Conservation (phyloP, 2,329 filamentous ascomycete genomes). For the Fusarium nodosum region DNA sequence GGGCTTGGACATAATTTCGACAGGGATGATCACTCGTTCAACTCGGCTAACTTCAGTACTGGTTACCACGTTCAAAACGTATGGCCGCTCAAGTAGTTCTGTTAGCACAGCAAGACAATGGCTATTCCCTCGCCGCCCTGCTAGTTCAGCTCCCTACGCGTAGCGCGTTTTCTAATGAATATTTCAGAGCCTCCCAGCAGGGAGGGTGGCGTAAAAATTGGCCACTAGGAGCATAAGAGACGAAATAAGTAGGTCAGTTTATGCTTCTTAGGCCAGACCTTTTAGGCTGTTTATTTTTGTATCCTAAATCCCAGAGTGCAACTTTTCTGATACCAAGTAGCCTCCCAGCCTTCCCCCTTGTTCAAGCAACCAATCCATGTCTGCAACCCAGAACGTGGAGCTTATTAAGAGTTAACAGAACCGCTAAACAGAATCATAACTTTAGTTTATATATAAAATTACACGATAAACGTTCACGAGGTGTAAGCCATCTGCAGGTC, state of each 20-base stretch:
- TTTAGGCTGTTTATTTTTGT: no score
- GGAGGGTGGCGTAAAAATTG: no score
- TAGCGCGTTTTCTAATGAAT: not conserved
- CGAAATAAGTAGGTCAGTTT: no score
- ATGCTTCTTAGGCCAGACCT: no score
- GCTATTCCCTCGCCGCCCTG: no score
- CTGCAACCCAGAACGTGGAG: not conserved
- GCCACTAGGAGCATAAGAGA: no score
- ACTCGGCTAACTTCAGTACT: not conserved
- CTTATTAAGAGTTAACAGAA: not conserved
- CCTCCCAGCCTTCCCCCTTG: not conserved
- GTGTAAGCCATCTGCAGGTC: not conserved
- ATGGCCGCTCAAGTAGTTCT: not conserved
- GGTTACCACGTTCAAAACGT: fast-evolving
- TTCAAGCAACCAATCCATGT: not conserved
- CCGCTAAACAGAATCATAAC: not conserved
- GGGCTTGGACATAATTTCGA: not conserved
- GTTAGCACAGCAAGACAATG: not conserved
- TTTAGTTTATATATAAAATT: not conserved
- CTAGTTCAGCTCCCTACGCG: not conserved
- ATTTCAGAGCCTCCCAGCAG: not conserved
- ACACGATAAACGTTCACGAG: not conserved
- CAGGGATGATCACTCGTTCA: not conserved
- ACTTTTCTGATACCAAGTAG: no score
- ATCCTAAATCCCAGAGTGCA: no score